phyloP scores from a whole-genome alignment of 2,329 filamentous ascomycete genomes.

The Leptographium flavum region DNA sequence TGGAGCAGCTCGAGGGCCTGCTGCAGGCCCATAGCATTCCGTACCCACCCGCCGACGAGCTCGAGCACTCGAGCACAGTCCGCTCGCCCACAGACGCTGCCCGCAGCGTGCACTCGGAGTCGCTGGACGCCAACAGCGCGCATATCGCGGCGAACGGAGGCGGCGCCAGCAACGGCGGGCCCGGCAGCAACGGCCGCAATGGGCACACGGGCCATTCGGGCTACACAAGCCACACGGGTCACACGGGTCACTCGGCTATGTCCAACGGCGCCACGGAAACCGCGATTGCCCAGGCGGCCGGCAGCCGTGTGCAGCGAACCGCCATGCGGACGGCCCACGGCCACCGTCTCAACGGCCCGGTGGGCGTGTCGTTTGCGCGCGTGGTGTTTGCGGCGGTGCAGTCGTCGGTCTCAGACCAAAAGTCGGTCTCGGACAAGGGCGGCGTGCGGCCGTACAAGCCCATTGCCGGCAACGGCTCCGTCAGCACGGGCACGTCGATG shows the following conservation, averaged over 20 bases:
- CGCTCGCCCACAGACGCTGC: conserved; percentile 4
- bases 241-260: too few relatives aligned
- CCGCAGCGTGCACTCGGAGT: conserved; percentile 13
- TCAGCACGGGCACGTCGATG: conserved; percentile 60
- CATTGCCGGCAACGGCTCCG: conserved; percentile 23
- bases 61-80: conserved; percentile 34
- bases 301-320: conserved; percentile 40
- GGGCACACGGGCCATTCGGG: too few relatives aligned
- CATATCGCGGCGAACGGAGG: background rate
- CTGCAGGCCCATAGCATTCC: conserved; percentile 54
- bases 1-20: conserved; percentile 68
- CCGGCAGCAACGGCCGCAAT: background rate
- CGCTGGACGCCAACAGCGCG: conserved; percentile 18
- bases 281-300: conserved; percentile 22
- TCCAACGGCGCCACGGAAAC: background rate
- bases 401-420: conserved; percentile 47
- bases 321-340: conserved; percentile 28
- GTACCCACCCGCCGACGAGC: conserved; percentile 56
- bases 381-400: conserved; percentile 93
- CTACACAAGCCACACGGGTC: too few relatives aligned
- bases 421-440: conserved; percentile 53
- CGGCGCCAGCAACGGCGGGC: background rate
- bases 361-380: conserved; percentile 84
- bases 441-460: conserved; percentile 45
- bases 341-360: conserved; percentile 69